phyloP scores from a whole-genome alignment of 2,329 filamentous ascomycete genomes.

The Aaosphaeria pasadenensis region DNA sequence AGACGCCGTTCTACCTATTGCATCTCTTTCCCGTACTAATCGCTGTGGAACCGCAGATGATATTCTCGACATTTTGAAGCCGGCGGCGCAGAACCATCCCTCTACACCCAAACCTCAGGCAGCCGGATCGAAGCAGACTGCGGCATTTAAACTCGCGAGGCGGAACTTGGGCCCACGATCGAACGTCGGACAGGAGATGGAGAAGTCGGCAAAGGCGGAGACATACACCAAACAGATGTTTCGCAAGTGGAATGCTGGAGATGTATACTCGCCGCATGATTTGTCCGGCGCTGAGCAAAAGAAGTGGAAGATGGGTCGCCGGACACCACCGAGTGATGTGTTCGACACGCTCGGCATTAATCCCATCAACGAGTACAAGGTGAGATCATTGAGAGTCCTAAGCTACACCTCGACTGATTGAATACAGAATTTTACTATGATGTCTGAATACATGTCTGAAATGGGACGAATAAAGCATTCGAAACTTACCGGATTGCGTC shows the following conservation, averaged over 20 bases:
- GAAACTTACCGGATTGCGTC: conserved; percentile 73
- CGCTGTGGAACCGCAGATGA: no score
- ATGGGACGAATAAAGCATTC: conserved; percentile 82
- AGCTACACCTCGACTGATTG: conserved; percentile 4
- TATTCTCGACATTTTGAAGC: neutral
- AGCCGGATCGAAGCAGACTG: neutral
- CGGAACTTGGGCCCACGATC: conserved; percentile 11
- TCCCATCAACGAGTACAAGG: conserved; percentile 84
- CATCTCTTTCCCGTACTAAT: no score
- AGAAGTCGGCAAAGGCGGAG: conserved; percentile 25
- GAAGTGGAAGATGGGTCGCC: conserved; percentile 66
- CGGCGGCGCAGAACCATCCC: neutral
- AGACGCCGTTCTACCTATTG: no score
- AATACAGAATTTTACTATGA: conserved; percentile 80
- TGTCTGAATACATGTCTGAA: conserved; percentile 81
- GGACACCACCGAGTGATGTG: conserved; percentile 60
- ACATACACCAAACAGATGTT: conserved; percentile 63
- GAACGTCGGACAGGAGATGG: conserved; percentile 13
- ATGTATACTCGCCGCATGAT: conserved; percentile 90
- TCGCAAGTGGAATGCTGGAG: conserved; percentile 71
- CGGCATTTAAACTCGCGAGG: conserved; percentile 2
- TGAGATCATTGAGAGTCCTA: conserved; percentile 35
- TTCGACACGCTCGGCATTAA: conserved; percentile 78
- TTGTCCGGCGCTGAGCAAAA: conserved; percentile 72
- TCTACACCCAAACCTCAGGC: neutral